Conservation (phyloP, 2,329 filamentous ascomycete genomes). For the Ceratocystis variospora region DNA sequence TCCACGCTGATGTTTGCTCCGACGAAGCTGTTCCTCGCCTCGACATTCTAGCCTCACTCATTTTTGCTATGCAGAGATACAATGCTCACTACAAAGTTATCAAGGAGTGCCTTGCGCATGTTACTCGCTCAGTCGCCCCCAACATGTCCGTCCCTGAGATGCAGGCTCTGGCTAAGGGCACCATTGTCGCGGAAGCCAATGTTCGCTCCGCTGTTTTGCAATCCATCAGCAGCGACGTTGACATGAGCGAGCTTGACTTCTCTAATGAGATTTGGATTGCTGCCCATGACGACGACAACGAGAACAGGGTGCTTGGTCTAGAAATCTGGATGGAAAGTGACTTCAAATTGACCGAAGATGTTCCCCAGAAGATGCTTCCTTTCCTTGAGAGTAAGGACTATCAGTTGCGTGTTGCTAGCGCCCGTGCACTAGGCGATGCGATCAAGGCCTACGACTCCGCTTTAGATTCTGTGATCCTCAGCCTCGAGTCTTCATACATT, state of each 20-base stretch:
- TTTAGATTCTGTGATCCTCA: slow-evolving; percentile 48
- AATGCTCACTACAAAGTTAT: slow-evolving; percentile 89
- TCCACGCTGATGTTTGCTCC: slow-evolving; percentile 68
- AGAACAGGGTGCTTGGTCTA: slow-evolving; percentile 68
- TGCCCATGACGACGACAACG: slow-evolving; percentile 77
- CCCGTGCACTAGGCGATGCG: slow-evolving; percentile 65
- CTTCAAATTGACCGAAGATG: slow-evolving; percentile 52
- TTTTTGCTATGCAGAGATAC: slow-evolving; percentile 74
- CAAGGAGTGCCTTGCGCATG: slow-evolving; percentile 80
- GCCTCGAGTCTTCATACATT: slow-evolving; percentile 56
- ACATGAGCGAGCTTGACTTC: slow-evolving; percentile 74
- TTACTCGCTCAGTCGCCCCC: slow-evolving; percentile 69
- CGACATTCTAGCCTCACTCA: slow-evolving; percentile 56
- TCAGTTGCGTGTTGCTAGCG: slow-evolving; percentile 71
- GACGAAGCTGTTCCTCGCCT: slow-evolving; percentile 64
- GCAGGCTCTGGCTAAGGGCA: slow-evolving; percentile 58
- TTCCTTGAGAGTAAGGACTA: slow-evolving; percentile 70
- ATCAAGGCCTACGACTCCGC: slow-evolving; percentile 46
- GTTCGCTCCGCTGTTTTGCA: slow-evolving; percentile 79
- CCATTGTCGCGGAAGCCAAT: slow-evolving; percentile 62
- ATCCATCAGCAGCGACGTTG: slow-evolving; percentile 79
- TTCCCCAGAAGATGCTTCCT: slow-evolving; percentile 54
- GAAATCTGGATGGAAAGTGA: slow-evolving; percentile 95
- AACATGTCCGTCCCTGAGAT: slow-evolving; percentile 67
- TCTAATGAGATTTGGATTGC: slow-evolving; percentile 89